These are phyloP conservation scores for Komagataella phaffii DNA, from an alignment of 805 yeast genomes.

Conservation along the genomic window DNA sequence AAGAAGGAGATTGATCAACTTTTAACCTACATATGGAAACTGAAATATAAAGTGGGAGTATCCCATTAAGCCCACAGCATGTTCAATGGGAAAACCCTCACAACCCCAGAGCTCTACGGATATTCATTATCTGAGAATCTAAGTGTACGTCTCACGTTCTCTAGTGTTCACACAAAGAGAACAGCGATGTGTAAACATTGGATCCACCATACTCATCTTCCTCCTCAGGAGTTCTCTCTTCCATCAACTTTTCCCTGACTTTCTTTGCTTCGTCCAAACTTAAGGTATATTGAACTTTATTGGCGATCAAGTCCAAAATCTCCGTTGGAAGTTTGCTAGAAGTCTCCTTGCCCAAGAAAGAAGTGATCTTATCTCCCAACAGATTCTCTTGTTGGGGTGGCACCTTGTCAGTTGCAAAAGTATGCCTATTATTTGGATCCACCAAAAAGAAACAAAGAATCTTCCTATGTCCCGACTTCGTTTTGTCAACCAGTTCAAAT, in stretches of 20 bases:
- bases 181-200: background rate
- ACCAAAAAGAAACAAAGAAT: background rate
- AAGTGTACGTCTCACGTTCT: background rate
- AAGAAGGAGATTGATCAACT: no score
- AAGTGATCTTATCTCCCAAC: background rate
- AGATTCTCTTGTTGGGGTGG: background rate
- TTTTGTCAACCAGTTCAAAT: background rate
- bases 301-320: background rate
- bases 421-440: background rate
- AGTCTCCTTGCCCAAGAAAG: background rate
- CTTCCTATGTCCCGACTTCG: background rate
- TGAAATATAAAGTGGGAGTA: no score
- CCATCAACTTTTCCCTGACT: background rate
- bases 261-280: background rate
- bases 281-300: background rate
- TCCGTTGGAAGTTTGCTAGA: background rate
- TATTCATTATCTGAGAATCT: no score
- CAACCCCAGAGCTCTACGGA: no score
- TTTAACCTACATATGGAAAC: no score
- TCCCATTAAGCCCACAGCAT: no score
- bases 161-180: background rate
- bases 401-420: background rate
- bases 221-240: background rate
- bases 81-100: no score
- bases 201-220: background rate